Percentiles rank a stretch among this genome's conserved stretches.
These are phyloP conservation scores for Haematococcus lacustris DNA, from an alignment of 139 green algal genomes.

Conservation along the genomic window DNA sequence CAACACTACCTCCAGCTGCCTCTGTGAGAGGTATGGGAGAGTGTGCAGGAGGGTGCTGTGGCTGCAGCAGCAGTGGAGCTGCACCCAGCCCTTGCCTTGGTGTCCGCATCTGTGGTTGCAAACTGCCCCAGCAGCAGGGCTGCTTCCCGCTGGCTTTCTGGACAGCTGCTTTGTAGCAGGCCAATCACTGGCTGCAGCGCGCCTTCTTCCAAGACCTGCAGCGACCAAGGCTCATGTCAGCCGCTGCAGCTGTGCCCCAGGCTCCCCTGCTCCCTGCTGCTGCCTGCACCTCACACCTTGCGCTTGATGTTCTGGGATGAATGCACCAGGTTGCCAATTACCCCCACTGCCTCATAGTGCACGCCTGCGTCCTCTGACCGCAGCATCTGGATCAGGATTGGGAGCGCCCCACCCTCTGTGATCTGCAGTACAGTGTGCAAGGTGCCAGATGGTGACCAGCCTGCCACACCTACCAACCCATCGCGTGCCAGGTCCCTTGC, in stretches of 20 bases:
- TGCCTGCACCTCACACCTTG: no score
- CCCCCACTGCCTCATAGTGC: constrained; percentile 97
- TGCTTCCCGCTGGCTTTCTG: constrained; percentile 89
- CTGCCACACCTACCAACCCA: no score
- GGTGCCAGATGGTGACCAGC: no score
- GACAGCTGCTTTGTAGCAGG: constrained; percentile 71
- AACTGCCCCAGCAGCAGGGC: constrained; percentile 97
- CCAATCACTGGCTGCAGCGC: constrained; percentile 97
- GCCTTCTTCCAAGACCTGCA: constrained; percentile 56
- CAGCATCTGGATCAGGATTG: constrained; percentile 93
- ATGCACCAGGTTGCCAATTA: constrained; percentile 98
- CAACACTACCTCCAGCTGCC: no score
- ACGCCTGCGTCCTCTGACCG: constrained; percentile 75
- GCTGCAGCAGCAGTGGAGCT: background rate
- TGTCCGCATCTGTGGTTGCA: constrained; percentile 79
- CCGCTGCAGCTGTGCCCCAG: no score
- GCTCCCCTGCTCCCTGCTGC: no score
- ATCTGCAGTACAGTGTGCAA: constrained; percentile 71
- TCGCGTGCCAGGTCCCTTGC: no score
- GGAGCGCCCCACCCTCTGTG: constrained; percentile 82
- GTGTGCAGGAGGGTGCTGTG: no score
- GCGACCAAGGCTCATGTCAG: no score
- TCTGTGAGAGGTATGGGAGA: no score
- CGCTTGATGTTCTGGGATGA: constrained; percentile 41
- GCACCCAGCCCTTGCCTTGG: constrained; percentile 32